Percentiles rank a stretch among this genome's conserved stretches.
Conservation (phyloP, 805 yeast species). For the Candida germanica region DNA sequence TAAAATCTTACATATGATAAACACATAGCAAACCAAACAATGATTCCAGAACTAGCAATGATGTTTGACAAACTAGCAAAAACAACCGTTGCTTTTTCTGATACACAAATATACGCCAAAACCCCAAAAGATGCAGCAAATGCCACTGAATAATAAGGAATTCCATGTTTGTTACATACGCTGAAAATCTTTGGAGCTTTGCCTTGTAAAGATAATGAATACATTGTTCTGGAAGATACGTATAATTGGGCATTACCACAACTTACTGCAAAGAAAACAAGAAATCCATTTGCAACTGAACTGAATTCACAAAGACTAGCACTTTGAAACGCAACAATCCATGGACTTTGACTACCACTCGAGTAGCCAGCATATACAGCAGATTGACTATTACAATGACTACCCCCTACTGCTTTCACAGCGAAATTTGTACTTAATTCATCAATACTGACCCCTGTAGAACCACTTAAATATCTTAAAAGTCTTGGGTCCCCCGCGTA, state of each 20-base stretch:
- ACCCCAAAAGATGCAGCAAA: conserved; percentile 60
- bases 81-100: conserved; percentile 54
- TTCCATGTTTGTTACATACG: conserved; percentile 60
- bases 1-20: conserved; percentile 61
- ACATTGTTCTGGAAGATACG: conserved; percentile 41
- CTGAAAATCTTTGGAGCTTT: conserved; percentile 62
- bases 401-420: conserved; percentile 33
- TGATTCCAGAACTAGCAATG: conserved; percentile 69
- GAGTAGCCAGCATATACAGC: conserved; percentile 32
- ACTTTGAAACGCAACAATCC: conserved; percentile 43
- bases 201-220: conserved; percentile 45
- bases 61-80: conserved; percentile 67
- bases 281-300: conserved; percentile 41
- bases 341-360: conserved; percentile 43
- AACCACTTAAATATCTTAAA: conserved; percentile 48
- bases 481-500: conserved; percentile 78
- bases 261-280: conserved; percentile 45
- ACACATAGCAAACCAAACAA: conserved; percentile 79
- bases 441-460: conserved; percentile 23
- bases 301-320: conserved; percentile 35
- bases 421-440: conserved; percentile 26
- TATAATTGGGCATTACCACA: conserved; percentile 46
- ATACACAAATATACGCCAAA: conserved; percentile 58
- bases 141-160: conserved; percentile 69
- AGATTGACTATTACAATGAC: conserved; percentile 24